Percentiles rank a stretch among this genome's conserved stretches.
Conservation (phyloP, 2,329 filamentous ascomycete genomes). For the Laburnicola sp. region DNA sequence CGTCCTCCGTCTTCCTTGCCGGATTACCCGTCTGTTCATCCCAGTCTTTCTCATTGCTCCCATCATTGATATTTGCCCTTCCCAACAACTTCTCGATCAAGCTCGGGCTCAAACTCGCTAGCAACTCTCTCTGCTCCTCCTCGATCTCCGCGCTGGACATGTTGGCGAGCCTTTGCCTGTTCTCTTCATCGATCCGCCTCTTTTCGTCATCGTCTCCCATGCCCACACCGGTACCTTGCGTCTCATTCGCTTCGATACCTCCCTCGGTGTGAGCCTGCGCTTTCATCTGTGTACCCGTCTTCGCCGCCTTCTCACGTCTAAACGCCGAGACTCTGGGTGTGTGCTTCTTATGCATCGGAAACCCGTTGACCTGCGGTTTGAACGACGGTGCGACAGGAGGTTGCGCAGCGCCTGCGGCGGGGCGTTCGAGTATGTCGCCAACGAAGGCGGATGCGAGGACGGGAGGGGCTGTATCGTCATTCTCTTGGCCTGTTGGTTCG, state of each 20-base stretch:
- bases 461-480: conserved; percentile 19
- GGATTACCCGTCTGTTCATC: conserved; percentile 14
- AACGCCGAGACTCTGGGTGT: conserved; percentile 70
- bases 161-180: conserved; percentile 68
- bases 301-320: conserved; percentile 65
- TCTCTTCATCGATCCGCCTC: conserved; percentile 78
- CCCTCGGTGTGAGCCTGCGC: conserved; percentile 19
- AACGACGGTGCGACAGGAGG: conserved; percentile 66
- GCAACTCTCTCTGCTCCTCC: conserved; percentile 76
- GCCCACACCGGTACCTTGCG: conserved; percentile 20
- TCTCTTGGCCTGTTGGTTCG: conserved; percentile 24
- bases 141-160: conserved; percentile 87
- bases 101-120: conserved; percentile 72
- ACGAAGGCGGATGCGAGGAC: conserved; percentile 54
- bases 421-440: conserved; percentile 78
- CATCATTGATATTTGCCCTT: conserved; percentile 74
- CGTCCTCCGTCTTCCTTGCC: conserved; percentile 10
- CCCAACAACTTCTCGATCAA: conserved; percentile 76
- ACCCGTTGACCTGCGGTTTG: conserved; percentile 65
- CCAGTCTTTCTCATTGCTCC: conserved; percentile 49
- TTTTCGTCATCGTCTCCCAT: conserved; percentile 62
- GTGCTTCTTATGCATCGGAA: conserved; percentile 86
- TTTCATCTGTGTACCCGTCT: conserved; percentile 21
- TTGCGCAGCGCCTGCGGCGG: conserved; percentile 61
- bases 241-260: conserved; percentile 12